A percentile compares a stretch with the other conserved stretches of the same genome.
Conservation (phyloP, 306 rosid species). For the Alnus rubra region DNA sequence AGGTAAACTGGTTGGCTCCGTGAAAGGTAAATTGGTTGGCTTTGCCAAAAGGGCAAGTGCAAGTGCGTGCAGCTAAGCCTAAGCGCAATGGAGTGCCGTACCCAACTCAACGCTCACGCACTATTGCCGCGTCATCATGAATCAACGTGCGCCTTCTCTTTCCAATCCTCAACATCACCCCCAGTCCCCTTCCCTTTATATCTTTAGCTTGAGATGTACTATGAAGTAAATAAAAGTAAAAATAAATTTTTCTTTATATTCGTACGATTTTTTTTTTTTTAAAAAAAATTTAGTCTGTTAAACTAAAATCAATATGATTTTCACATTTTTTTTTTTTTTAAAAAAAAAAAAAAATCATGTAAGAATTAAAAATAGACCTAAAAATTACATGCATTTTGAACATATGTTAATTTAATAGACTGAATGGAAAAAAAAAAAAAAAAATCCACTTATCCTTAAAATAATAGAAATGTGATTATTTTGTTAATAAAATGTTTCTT, state of each 20-base stretch:
- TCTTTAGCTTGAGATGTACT: background rate
- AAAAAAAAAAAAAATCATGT: too few species aligned
- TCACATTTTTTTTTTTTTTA: too few species aligned
- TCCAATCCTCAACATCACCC: constrained; percentile 28
- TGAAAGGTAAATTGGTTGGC: constrained; percentile 25
- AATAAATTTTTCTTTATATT: too few species aligned
- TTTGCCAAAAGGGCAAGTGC: constrained; percentile 27
- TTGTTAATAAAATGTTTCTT: background rate
- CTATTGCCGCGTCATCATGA: constrained; percentile 45
- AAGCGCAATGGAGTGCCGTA: constrained; percentile 20
- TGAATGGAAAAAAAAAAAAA: too few species aligned
- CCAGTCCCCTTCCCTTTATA: background rate
- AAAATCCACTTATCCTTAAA: too few species aligned
- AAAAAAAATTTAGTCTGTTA: too few species aligned
- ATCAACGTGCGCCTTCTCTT: constrained; percentile 42
- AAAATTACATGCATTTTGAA: too few species aligned
- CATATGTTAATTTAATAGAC: too few species aligned
- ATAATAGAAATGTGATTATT: background rate
- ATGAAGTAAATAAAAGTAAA: too few species aligned
- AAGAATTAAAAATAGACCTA: too few species aligned
- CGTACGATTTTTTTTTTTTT: too few species aligned
- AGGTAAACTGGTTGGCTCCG: constrained; percentile 12
- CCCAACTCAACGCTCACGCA: constrained; percentile 26
- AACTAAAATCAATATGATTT: too few species aligned
- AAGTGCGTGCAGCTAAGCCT: constrained; percentile 9